phyloP scores from a whole-genome alignment of 495 filamentous ascomycete species.

The Neurospora sp. region DNA sequence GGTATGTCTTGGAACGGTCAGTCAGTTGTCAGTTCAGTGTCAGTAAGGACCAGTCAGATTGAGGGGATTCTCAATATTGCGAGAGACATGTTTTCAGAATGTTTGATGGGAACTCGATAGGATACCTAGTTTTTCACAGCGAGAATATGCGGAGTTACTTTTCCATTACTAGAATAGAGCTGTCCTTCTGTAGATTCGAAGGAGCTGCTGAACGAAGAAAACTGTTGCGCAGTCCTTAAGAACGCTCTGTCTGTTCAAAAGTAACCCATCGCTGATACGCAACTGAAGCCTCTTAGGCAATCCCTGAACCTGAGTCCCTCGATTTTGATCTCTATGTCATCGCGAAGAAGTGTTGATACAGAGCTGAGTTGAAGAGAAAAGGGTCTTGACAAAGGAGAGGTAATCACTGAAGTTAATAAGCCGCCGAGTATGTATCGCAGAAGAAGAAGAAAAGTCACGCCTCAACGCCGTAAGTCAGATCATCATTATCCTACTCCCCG shows the following conservation, averaged over 20 bases:
- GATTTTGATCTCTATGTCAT: background rate
- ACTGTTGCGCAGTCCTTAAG: background rate
- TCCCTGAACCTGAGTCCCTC: background rate
- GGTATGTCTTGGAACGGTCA: background rate
- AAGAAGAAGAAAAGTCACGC: background rate
- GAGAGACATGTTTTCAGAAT: background rate
- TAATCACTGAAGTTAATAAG: background rate
- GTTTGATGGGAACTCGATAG: background rate
- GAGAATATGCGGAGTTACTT: background rate
- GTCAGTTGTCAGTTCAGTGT: background rate
- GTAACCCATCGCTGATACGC: background rate
- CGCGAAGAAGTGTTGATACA: background rate
- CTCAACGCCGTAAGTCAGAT: background rate
- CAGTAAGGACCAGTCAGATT: background rate
- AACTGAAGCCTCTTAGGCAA: background rate
- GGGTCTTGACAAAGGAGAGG: background rate
- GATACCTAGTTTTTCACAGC: background rate
- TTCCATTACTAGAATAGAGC: background rate
- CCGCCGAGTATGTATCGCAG: background rate
- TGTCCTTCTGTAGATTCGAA: background rate
- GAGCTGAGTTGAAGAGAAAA: background rate
- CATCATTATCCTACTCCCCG: background rate
- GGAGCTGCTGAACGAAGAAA: background rate
- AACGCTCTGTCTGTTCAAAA: background rate
- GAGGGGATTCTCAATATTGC: background rate